These are phyloP conservation scores for Citrullus mucosospermus DNA, from an alignment of 306 rosid species.

Conservation along the genomic window DNA sequence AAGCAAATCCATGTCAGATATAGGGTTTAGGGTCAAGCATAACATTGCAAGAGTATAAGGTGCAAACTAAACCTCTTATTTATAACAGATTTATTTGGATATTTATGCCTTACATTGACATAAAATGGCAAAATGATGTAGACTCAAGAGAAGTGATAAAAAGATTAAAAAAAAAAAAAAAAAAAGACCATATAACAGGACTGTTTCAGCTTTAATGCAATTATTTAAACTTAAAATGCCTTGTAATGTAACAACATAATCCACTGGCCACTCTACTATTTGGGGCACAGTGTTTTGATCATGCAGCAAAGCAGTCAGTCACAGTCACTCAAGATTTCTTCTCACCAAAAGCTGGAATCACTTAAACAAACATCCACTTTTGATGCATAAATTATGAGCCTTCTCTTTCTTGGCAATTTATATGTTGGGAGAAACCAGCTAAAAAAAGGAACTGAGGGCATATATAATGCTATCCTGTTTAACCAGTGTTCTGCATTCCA, in stretches of 20 bases:
- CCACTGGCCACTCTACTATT: slow-evolving; percentile 2
- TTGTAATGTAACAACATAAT: not conserved
- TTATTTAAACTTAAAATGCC: not conserved
- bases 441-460: not conserved
- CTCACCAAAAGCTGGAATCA: slow-evolving; percentile 7
- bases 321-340: slow-evolving; percentile 8
- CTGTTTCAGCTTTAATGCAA: not conserved
- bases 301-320: slow-evolving; percentile 2
- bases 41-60: no score
- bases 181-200: not conserved
- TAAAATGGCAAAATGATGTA: not conserved
- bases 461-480: slow-evolving; percentile 1
- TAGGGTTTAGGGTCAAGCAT: no score
- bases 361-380: slow-evolving; percentile 17
- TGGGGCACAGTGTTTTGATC: not conserved
- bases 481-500: slow-evolving; percentile 98
- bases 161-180: no score
- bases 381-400: slow-evolving; percentile 12
- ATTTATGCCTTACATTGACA: no score
- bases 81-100: no score
- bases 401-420: not conserved
- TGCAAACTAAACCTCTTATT: no score
- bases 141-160: not conserved
- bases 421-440: not conserved
- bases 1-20: no score